Evolutionary conservation across 2,329 filamentous ascomycete species (phyloP).

Genomic region (Aspergillus terreus): DNA sequence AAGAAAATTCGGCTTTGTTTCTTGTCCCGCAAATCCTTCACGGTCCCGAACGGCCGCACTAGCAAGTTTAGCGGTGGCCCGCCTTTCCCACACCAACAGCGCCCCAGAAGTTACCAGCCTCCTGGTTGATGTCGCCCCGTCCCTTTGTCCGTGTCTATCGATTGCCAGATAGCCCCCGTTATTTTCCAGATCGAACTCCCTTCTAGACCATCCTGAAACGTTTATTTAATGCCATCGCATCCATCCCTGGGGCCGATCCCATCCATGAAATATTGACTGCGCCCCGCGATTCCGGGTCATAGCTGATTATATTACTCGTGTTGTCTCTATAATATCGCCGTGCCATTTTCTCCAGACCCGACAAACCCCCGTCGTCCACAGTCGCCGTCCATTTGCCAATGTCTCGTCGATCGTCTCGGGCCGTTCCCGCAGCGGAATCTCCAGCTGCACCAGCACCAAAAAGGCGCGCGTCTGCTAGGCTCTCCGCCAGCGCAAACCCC

Average conservation of each 20-base stretch:
- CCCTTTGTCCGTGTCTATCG: conserved; percentile 19
- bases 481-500: conserved; percentile 23
- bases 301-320: conserved; percentile 6
- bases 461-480: conserved; percentile 31
- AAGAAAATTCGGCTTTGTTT: conserved; percentile 1
- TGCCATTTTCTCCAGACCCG: too few relatives aligned
- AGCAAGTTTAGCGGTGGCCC: conserved; percentile 17
- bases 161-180: conserved; percentile 10
- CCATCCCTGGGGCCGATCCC: not conserved
- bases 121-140: conserved; percentile 17
- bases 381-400: conserved; percentile 18
- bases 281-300: not conserved
- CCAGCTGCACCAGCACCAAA: conserved; percentile 29
- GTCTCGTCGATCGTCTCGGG: conserved; percentile 37
- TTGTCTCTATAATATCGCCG: too few relatives aligned
- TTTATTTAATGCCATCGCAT: conserved; percentile 7
- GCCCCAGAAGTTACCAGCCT: conserved; percentile 27
- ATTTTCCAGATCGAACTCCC: not conserved
- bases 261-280: not conserved
- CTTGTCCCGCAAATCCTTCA: conserved; percentile 11
- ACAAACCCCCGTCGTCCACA: not conserved
- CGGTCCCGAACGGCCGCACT: conserved; percentile 13
- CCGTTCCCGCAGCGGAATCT: conserved; percentile 30
- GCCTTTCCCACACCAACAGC: conserved; percentile 20
- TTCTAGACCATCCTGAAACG: not conserved